These are phyloP conservation scores for Diphasiastrum complanatum DNA, from an alignment of 83 land plant species.

Conservation along the genomic window DNA sequence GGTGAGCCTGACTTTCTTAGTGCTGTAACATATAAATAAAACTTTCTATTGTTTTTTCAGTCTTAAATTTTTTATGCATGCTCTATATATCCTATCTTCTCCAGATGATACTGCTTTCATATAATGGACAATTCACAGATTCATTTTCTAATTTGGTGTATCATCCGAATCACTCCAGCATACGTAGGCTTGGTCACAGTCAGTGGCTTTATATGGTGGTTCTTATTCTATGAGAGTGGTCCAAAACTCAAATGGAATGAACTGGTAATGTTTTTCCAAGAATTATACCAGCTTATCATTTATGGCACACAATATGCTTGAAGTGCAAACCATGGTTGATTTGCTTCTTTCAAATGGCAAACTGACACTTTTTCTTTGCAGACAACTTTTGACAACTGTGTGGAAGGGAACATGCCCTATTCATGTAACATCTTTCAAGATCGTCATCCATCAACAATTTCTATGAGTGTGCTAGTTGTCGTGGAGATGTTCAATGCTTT, in stretches of 20 bases:
- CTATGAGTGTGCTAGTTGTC: constrained; percentile 97
- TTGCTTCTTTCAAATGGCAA: too few species aligned
- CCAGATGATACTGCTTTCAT: too few species aligned
- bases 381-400: constrained; percentile 84
- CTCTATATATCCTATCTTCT: too few species aligned
- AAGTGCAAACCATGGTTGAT: not conserved
- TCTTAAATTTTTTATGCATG: not conserved
- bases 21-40: not conserved
- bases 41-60: not conserved
- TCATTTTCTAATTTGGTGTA: too few species aligned
- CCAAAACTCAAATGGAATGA: constrained; percentile 75
- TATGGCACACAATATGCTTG: too few species aligned
- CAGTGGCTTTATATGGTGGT: constrained; percentile 98
- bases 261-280: too few species aligned
- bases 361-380: constrained; percentile 32
- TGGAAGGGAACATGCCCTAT: constrained; percentile 56
- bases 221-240: constrained; percentile 71
- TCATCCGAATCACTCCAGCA: too few species aligned
- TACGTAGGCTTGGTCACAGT: constrained; percentile 98
- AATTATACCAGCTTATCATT: too few species aligned
- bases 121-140: too few species aligned
- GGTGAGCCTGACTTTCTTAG: constrained; percentile 36
- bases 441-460: constrained; percentile 89
- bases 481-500: constrained; percentile 99
- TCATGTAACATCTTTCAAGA: constrained; percentile 84